Evolutionary conservation across 805 yeast genomes (phyloP).

Genomic region (Kluyveromyces lactis): DNA sequence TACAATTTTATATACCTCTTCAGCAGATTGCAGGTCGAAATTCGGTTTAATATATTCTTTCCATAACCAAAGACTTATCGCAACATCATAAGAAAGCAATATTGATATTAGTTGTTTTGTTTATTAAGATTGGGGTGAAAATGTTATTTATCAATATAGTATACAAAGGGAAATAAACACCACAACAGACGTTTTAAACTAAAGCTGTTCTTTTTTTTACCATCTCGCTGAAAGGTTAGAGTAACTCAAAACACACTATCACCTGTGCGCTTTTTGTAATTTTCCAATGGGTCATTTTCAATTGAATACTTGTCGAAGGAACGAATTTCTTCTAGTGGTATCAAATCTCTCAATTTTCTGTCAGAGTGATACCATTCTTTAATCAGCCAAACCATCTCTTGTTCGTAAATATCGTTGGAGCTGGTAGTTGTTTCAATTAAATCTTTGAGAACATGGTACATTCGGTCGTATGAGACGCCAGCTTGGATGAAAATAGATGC

Average conservation of each 20-base stretch:
- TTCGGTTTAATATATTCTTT: too few species aligned
- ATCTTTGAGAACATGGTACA: constrained; percentile 56
- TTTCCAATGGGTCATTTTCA: constrained; percentile 51
- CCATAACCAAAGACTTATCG: too few species aligned
- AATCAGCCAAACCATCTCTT: constrained; percentile 58
- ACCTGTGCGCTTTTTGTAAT: constrained; percentile 36
- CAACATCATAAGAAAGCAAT: too few species aligned
- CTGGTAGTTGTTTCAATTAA: constrained; percentile 53
- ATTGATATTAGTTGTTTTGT: too few species aligned
- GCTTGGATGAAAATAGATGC: constrained; percentile 55
- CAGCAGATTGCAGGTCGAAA: too few species aligned
- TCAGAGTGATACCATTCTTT: constrained; percentile 61
- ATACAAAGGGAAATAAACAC: too few species aligned
- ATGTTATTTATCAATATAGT: too few species aligned
- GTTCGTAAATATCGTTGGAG: constrained; percentile 40
- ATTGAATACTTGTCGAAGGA: constrained; percentile 39
- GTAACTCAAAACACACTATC: constrained; percentile 17
- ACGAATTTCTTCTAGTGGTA: constrained; percentile 39
- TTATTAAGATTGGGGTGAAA: too few species aligned
- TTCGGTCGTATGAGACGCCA: constrained; percentile 55
- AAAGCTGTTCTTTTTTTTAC: too few species aligned
- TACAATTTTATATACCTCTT: too few species aligned
- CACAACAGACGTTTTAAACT: too few species aligned
- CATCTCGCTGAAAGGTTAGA: too few species aligned
- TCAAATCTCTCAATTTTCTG: constrained; percentile 50